phyloP scores from a whole-genome alignment of 768 basidiomycete species.

The Hemileccinum impolitum region DNA sequence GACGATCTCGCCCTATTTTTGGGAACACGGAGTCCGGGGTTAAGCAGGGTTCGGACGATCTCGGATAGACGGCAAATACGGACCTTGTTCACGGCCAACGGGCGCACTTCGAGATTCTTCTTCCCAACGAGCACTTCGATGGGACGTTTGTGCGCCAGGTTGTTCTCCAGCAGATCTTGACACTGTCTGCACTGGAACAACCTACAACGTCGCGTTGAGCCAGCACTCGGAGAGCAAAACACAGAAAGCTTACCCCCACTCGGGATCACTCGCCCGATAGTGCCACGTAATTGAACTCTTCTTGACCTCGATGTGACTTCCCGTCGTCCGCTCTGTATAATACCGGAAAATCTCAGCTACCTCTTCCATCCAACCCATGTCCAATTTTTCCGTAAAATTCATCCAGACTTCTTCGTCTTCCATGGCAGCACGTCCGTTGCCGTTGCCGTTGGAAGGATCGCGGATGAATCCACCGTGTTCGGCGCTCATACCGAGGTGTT shows the following conservation, averaged over 20 bases:
- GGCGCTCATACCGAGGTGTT: constrained; percentile 83
- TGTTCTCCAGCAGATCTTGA: constrained; percentile 93
- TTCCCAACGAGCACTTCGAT: constrained; percentile 98
- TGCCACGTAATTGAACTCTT: constrained; percentile 99
- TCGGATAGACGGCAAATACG: background rate
- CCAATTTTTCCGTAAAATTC: constrained; percentile 87
- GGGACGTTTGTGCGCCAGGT: constrained; percentile 85
- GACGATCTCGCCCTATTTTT: constrained; percentile 82
- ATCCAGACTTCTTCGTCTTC: constrained; percentile 51
- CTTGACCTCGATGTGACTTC: constrained; percentile 95
- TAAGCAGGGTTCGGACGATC: background rate
- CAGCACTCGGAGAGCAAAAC: background rate
- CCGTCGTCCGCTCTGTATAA: constrained; percentile 95
- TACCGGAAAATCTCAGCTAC: constrained; percentile 95
- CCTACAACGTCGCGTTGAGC: constrained; percentile 32
- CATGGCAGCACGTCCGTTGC: no score
- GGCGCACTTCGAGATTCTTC: constrained; percentile 97
- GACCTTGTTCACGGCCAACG: constrained; percentile 91
- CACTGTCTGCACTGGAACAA: constrained; percentile 95
- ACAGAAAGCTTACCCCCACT: constrained; percentile 75
- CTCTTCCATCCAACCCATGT: constrained; percentile 98
- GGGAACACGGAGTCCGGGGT: background rate
- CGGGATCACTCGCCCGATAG: constrained; percentile 88
- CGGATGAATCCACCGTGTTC: constrained; percentile 95
- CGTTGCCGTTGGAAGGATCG: constrained; percentile 47